Base-by-base conservation (phyloP, 208 protist genomes). In the Trypanosoma lewisi region DNA sequence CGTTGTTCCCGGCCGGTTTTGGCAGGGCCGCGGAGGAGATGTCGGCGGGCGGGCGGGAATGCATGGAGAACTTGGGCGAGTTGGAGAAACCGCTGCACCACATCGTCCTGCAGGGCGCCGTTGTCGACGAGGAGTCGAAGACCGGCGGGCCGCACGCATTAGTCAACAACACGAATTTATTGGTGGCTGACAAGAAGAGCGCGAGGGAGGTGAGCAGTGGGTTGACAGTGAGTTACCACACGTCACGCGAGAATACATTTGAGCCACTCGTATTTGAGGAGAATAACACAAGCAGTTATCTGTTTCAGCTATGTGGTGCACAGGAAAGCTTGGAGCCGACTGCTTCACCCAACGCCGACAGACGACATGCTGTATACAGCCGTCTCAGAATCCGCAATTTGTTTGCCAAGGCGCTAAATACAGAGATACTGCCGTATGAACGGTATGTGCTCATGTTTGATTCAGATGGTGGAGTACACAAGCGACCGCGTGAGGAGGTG, bases 271-370 rank as follows among this genome's bases (percentile, higher is more conserved):
- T 74, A 44, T 54, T 69, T 23, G 80, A 93, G 53, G 54, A 60
- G 1, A 60, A 67, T 8, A 93, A 83, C 67, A 89, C 86, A 4
- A 72, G 78, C n/a, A 93, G 86, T 58, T 93, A 89, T 57, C 39
- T 93, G 12, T 45, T 93, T 64, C 71, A 67, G n/a, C 17, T 59
- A 21, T 47, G 59, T 41, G 17, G 6, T 1, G 44, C 25, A 19
- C 21, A 41, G 12, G 47, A 39, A 41, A 7, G 33, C 36, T 3
- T 45, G 14, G 48, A 9, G 3, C 56, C 55, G 21, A 4, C 57
- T 25, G 77, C 73, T n/a, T 63, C 71, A 33, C 44, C 75, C 28
- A 89, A 77, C 63, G 21, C 58, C 11, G 76, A 89, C 49, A 81
- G 86, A 53, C 58, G 64, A 33, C 82, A 84, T 67, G 60, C 77